A percentile compares a stretch with the other conserved stretches of the same genome.
Conservation (phyloP, 148 eudicot genomes). For the Rheum nobile region DNA sequence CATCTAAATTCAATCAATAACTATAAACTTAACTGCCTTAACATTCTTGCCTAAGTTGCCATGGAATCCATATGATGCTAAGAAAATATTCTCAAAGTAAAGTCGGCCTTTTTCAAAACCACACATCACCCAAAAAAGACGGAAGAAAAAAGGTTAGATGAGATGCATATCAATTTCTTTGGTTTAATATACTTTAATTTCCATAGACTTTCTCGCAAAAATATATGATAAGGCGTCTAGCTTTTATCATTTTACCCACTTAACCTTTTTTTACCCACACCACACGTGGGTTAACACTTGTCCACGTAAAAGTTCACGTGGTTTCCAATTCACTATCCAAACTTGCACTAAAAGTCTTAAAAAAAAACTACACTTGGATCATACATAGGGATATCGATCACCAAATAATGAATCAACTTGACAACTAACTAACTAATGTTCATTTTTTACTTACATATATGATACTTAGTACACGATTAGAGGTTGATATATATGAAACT, state of each 20-base stretch:
- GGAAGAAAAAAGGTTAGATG: not conserved
- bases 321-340: slow-evolving; percentile 1
- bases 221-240: not conserved
- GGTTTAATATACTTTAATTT: not conserved
- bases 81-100: not conserved
- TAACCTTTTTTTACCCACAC: not conserved
- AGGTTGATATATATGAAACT: too few relatives aligned
- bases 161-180: not conserved
- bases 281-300: slow-evolving; percentile 8
- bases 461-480: not conserved
- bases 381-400: not conserved
- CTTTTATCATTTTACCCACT: not conserved
- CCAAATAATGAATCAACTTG: not conserved
- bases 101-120: not conserved
- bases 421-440: too few relatives aligned
- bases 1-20: too few relatives aligned
- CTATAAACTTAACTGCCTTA: not conserved
- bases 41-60: not conserved
- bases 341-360: not conserved
- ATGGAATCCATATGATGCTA: not conserved
- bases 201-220: not conserved
- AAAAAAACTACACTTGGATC: not conserved
- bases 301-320: not conserved
- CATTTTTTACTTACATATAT: not conserved
- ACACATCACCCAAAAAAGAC: not conserved